These are phyloP conservation scores for Chloropicon primus DNA, from an alignment of 139 green algal genomes.

Conservation along the genomic window DNA sequence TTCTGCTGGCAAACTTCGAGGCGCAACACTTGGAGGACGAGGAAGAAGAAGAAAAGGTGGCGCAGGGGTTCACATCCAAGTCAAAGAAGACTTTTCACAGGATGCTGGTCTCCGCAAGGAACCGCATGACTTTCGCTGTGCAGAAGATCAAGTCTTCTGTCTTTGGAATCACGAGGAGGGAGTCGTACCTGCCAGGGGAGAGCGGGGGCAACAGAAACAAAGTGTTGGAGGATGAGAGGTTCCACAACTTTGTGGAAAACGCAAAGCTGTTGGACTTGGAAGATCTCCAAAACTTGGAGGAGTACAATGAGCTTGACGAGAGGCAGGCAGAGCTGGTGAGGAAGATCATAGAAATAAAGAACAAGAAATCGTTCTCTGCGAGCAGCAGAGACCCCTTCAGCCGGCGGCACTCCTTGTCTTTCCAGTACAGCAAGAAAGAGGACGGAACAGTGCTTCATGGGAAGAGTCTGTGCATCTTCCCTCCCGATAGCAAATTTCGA, in stretches of 20 bases:
- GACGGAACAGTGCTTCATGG: background rate
- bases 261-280: background rate
- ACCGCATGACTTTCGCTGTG: background rate
- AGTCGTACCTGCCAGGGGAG: background rate
- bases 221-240: background rate
- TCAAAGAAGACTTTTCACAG: background rate
- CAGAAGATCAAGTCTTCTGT: background rate
- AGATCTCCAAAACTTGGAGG: background rate
- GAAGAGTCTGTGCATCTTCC: constrained; percentile 1
- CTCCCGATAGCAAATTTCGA: background rate
- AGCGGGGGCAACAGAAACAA: background rate
- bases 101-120: background rate
- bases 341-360: constrained; percentile 4
- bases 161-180: background rate
- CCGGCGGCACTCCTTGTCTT: background rate
- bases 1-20: constrained; percentile 22
- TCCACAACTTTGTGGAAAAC: background rate
- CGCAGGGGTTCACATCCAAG: background rate
- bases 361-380: constrained; percentile 1
- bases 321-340: background rate
- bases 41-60: background rate
- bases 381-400: background rate
- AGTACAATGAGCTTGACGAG: background rate
- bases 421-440: background rate
- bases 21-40: background rate